Base-by-base conservation (phyloP, 208 protist genomes). In the Acanthamoeba healyi region DNA sequence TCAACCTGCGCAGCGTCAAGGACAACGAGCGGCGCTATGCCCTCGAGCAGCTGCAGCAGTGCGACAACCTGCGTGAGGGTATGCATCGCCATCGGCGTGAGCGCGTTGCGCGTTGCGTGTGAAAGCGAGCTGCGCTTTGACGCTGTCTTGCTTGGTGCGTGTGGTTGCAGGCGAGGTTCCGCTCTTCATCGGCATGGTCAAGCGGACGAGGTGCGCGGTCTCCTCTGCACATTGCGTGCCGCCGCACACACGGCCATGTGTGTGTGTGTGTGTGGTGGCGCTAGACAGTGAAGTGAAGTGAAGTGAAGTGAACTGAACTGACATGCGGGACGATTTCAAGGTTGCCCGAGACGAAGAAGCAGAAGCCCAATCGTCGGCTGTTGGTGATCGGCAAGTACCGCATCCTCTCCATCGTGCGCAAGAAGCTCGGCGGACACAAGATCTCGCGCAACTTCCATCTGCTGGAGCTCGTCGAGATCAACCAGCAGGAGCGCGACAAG, bases 121-220 rank as follows among this genome's bases (percentile, higher is more conserved):
- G n/a, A n/a, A n/a, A n/a, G n/a, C n/a, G n/a, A n/a, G n/a, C n/a
- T n/a, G n/a, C n/a, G n/a, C n/a, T n/a, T n/a, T n/a, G n/a, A n/a
- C n/a, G n/a, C n/a, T n/a, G n/a, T n/a, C n/a, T n/a, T n/a, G n/a
- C n/a, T n/a, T n/a, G n/a, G n/a, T n/a, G n/a, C n/a, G n/a, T n/a
- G n/a, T n/a, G n/a, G n/a, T n/a, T 67, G 58, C 58, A 67, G 58
- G 58, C 22, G 58, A 67, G 58, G 58, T 67, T 9, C 72, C 72
- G 6, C 72, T 81, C 19, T 81, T 81, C 72, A 49, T 81, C 26
- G 72, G 72, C 72, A 81, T 81, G 72, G 38, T 81, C 22, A 6
- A 26, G 72, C 10, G 36, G 72, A 26, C 38, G 34, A 40, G 58
- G 58, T 67, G 6, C 10, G 15, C 10, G 10, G 49, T 15, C 49